These are phyloP conservation scores for Rheum nobile DNA, from an alignment of 148 eudicot genomes.

Conservation along the genomic window DNA sequence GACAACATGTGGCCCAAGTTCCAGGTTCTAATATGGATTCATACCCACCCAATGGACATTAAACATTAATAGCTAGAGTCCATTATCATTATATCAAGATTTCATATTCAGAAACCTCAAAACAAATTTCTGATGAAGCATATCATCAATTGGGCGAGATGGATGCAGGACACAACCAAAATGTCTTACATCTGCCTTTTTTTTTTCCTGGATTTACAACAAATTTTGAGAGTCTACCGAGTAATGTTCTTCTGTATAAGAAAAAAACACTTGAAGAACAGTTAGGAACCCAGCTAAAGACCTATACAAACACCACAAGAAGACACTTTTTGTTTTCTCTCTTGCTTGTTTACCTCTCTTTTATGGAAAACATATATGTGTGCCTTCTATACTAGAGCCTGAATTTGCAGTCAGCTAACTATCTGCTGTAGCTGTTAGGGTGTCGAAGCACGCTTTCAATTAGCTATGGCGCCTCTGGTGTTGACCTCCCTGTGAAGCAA, in stretches of 20 bases:
- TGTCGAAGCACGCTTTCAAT: not conserved
- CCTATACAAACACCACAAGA: slow-evolving; percentile 4
- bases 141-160: not conserved
- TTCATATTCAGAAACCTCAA: not conserved
- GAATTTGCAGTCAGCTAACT: slow-evolving; percentile 8
- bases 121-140: not conserved
- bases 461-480: slow-evolving; percentile 28
- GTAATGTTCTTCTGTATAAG: not conserved
- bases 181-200: not conserved
- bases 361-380: not conserved
- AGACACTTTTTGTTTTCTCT: not conserved
- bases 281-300: not conserved
- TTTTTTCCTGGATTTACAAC: not conserved
- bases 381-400: not conserved
- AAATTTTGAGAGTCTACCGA: too few species aligned
- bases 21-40: too few species aligned
- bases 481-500: slow-evolving; percentile 42
- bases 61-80: too few species aligned
- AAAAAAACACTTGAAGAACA: not conserved
- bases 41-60: too few species aligned
- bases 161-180: too few species aligned
- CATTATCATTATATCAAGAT: too few species aligned
- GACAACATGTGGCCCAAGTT: too few species aligned
- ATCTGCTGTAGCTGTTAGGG: not conserved
- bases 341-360: slow-evolving; percentile 2